Percentiles rank a stretch among this genome's conserved stretches.
Evolutionary conservation across 345 rosid species (phyloP).

Genomic region (Psidium friedrichsthalianum): DNA sequence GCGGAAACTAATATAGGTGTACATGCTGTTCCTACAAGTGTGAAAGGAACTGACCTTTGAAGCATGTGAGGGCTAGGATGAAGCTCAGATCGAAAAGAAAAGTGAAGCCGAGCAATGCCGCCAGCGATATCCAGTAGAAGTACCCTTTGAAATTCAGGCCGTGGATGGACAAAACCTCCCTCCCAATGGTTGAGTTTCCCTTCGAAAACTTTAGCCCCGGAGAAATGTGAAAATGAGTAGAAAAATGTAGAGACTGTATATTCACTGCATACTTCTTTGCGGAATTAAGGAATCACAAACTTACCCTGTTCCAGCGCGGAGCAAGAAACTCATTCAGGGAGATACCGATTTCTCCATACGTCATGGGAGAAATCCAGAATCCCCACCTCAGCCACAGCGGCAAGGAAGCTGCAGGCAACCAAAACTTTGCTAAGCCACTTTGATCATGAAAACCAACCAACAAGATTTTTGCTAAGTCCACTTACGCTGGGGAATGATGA

Average conservation of each 20-base stretch:
- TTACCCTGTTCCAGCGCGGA: slow-evolving; percentile 64
- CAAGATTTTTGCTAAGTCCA: not conserved
- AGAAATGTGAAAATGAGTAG: not conserved
- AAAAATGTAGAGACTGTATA: not conserved
- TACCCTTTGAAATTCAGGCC: slow-evolving; percentile 45
- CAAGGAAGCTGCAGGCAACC: slow-evolving; percentile 43
- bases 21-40: not conserved
- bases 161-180: slow-evolving; percentile 6
- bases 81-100: slow-evolving; percentile 46
- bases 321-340: slow-evolving; percentile 62
- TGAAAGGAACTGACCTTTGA: slow-evolving; percentile 39
- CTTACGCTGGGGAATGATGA: slow-evolving; percentile 50
- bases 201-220: slow-evolving; percentile 19
- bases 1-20: not conserved
- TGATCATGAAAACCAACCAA: not conserved
- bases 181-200: slow-evolving; percentile 37
- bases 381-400: slow-evolving; percentile 73
- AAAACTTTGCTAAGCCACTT: not conserved
- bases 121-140: slow-evolving; percentile 56
- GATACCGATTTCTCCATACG: slow-evolving; percentile 63
- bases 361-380: slow-evolving; percentile 60
- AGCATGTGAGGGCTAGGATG: slow-evolving; percentile 50
- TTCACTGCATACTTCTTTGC: not conserved
- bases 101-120: slow-evolving; percentile 48
- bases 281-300: not conserved